Base-by-base conservation (phyloP, 306 rosid genomes). In the Cicer chorassanicum region DNA sequence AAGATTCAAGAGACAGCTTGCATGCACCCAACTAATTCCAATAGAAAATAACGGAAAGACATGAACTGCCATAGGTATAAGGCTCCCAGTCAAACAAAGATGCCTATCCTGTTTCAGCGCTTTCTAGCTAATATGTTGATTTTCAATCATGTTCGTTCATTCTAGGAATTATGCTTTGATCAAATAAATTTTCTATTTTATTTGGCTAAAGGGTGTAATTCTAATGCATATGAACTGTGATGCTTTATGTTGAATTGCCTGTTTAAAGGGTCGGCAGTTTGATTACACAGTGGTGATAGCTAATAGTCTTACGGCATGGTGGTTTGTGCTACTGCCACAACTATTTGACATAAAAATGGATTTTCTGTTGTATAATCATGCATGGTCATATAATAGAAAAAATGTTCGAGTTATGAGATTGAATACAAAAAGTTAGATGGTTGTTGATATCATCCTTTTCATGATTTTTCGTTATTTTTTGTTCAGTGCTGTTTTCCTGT, bases 241-340 rank as follows among this genome's bases (percentile, higher is more conserved):
- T 65, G n/a, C 61, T 65, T 65, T 72, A 55, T 72, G 74, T 54
- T 72, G 73, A 46, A 62, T 50, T 36, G 19, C 54, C 38, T 53
- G 44, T 72, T 64, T 55, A 55, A 65, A 72, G 66, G 44, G 11
- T 71, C n/a, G 51, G 24, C 10, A 11, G 12, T 48, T 71, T 71
- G 61, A 54, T 76, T 21, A 41, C 56, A 50, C 39, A 64, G 34
- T 19, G 8, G 60, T 64, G 67, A 54, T 54, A 63, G 48, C 66
- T 1, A 75, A 51, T 42, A 40, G n/a, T 29, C 50, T 54, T 54
- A 54, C 55, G 18, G 56, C 59, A 29, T 66, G 57, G 36, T 41
- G 59, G 65, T 73, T 45, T 71, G 43, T 77, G 75, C 71, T 40
- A 43, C 56, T 77, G 75, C 61, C 46, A 43, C 56, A 69, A 45